Evolutionary conservation across 2,329 filamentous ascomycete species (phyloP), one percentile per base, ranked within the genome.

Genomic region (Trichophyton equinum): DNA sequence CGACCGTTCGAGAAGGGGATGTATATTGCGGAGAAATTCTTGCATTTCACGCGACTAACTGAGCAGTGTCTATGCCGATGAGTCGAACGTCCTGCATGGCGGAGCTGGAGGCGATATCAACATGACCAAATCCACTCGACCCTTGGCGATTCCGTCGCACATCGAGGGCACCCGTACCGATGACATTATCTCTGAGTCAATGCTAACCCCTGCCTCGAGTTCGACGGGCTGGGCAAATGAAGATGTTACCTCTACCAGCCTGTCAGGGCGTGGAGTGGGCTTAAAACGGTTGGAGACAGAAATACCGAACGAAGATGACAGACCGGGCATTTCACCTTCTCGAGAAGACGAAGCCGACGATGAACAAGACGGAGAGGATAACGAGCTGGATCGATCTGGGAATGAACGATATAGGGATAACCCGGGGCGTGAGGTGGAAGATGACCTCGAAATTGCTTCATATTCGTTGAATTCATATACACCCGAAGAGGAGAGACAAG

Each of bases 401-500:
- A 27, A 38, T 27, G 56, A 62, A 22, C 44, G 18, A 11, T 57
- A 57, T 30, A 7, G 42, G 30, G 64, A 66, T 46, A 61, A 61
- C 18, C 18, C 56, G 9, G 40, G 55, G 33, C 55, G 33, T 25
- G 62, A 42, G 15, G 62, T 62, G 8, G 63, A 60, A 25, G 47
- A 58, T 33, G 49, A 33, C 3, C 18, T 27, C 36, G 49, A 40
- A 9, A 30, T 61, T 2, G 36, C 22, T n/a, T 20, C 58, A 22
- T 59, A 62, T n/a, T 63, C 63, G 30, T 64, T 20, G 65, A 81
- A 63, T 66, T 68, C 67, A 3, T 75, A 73, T 58, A 75, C 75
- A 4, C 59, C 77, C 1, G 85, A 91, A 60, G 91, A 96, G 72
- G 91, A 95, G 70, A 75, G 72, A 22, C 77, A 78, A 3, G 85